Conservation (phyloP, 2,329 filamentous ascomycete genomes). For the Metarhizium anisopliae region DNA sequence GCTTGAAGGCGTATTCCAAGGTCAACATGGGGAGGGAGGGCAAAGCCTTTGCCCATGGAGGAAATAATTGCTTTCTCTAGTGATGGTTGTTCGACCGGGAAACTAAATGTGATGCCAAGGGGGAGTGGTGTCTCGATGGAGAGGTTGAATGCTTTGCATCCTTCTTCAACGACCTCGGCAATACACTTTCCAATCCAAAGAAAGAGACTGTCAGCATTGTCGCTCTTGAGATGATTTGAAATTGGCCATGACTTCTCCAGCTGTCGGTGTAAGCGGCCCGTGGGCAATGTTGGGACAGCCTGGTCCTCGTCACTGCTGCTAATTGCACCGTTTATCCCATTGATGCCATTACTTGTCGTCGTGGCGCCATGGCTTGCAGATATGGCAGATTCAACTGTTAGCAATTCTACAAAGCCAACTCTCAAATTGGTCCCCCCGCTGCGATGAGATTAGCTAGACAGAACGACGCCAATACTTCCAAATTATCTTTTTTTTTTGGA, state of each 20-base stretch:
- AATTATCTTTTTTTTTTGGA: neutral
- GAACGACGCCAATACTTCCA: constrained; percentile 18
- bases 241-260: constrained; percentile 70
- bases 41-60: constrained; percentile 64
- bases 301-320: constrained; percentile 2
- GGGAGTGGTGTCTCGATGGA: constrained; percentile 39
- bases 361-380: neutral
- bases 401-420: constrained; percentile 57
- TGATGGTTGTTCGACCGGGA: constrained; percentile 57
- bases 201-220: constrained; percentile 68
- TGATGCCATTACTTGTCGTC: neutral
- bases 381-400: constrained; percentile 24
- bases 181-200: constrained; percentile 75
- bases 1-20: constrained; percentile 48
- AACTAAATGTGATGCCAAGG: constrained; percentile 62
- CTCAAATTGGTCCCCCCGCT: constrained; percentile 62
- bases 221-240: constrained; percentile 60
- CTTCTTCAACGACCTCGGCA: constrained; percentile 59
- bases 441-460: constrained; percentile 5
- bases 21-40: constrained; percentile 50
- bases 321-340: constrained; percentile 7
- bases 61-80: constrained; percentile 55
- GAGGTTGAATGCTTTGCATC: constrained; percentile 34
- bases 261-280: constrained; percentile 41
- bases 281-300: neutral